Conservation (phyloP, 1,284 basidiomycete genomes). For the Ceratobasidium theobromae region DNA sequence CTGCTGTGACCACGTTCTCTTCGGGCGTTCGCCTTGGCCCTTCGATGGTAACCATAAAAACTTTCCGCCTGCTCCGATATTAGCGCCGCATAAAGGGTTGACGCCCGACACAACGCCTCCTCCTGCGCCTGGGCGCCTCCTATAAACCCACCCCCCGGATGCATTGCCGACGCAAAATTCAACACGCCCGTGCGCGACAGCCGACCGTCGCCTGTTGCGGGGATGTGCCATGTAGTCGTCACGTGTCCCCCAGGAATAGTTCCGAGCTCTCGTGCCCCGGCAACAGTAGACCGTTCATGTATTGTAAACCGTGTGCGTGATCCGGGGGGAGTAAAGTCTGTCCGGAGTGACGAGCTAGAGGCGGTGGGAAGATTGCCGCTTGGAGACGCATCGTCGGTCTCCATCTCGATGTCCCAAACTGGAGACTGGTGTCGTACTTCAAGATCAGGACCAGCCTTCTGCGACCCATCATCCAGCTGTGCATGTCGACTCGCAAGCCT, state of each 20-base stretch:
- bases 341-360: background rate
- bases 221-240: background rate
- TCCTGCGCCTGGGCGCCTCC: conserved; percentile 68
- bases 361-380: too few species aligned
- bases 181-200: conserved; percentile 54
- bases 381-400: conserved; percentile 4
- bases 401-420: conserved; percentile 21
- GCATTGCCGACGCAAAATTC: conserved; percentile 69
- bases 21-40: background rate
- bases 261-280: conserved; percentile 5
- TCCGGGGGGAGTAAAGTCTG: conserved; percentile 8
- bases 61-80: conserved; percentile 53
- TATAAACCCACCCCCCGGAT: conserved; percentile 68
- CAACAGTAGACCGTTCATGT: conserved; percentile 16
- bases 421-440: conserved; percentile 14
- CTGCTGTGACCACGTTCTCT: background rate
- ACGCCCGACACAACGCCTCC: conserved; percentile 69
- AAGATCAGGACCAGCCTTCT: conserved; percentile 4
- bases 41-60: conserved; percentile 60
- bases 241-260: conserved; percentile 4
- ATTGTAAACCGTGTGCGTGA: conserved; percentile 19
- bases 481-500: conserved; percentile 2
- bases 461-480: background rate
- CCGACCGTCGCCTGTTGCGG: background rate
- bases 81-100: conserved; percentile 61